These are phyloP conservation scores for Carnegiea gigantea DNA, from an alignment of 179 eudicot genomes.

Conservation along the genomic window DNA sequence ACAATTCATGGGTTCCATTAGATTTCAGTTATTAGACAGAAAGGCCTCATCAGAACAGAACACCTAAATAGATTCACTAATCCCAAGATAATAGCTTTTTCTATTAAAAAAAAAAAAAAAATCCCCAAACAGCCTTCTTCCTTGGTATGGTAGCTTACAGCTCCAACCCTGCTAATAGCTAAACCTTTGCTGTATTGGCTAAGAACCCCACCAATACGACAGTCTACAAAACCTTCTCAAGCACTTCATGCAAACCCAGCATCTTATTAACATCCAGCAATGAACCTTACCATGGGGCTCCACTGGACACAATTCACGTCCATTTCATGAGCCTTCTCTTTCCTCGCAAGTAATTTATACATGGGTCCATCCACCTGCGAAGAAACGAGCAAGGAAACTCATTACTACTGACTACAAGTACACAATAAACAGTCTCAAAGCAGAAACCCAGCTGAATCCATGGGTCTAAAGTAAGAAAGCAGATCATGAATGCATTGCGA, in stretches of 20 bases:
- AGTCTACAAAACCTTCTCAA: neutral
- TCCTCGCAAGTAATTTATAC: slow-evolving; percentile 63
- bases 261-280: neutral
- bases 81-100: neutral
- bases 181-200: neutral
- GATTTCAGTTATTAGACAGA: too few relatives aligned
- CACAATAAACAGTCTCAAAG: neutral
- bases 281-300: slow-evolving; percentile 57
- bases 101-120: too few relatives aligned
- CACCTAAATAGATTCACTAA: neutral
- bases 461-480: neutral
- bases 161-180: neutral
- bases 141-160: neutral
- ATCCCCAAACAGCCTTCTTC: neutral
- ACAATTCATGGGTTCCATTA: too few relatives aligned
- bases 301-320: slow-evolving; percentile 89
- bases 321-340: slow-evolving; percentile 87
- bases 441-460: neutral
- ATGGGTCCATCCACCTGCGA: slow-evolving; percentile 64
- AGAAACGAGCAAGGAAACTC: slow-evolving; percentile 4
- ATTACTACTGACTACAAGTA: neutral
- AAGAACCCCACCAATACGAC: neutral
- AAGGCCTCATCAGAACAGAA: neutral
- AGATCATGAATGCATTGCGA: neutral
- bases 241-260: neutral